phyloP scores from a whole-genome alignment of 768 basidiomycete genomes.

The Neoboletus magnificus region DNA sequence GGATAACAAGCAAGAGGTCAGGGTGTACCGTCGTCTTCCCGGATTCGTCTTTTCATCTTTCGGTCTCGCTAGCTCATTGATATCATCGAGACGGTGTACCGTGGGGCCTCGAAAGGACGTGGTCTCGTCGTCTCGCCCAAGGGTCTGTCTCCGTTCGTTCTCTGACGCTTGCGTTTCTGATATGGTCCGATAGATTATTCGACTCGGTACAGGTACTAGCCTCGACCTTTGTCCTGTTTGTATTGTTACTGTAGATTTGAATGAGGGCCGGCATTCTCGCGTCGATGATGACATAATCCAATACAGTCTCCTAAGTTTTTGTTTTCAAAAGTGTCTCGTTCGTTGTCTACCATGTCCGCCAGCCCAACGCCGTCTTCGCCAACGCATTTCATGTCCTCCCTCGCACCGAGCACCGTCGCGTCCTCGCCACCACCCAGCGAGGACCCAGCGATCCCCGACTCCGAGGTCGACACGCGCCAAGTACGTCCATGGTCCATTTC shows the following conservation, averaged over 20 bases:
- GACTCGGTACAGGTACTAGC: slow-evolving; percentile 73
- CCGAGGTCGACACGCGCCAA: slow-evolving; percentile 6
- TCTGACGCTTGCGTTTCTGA: background rate
- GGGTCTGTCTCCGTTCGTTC: slow-evolving; percentile 47
- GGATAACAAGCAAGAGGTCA: slow-evolving; percentile 96
- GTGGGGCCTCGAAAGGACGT: slow-evolving; percentile 95
- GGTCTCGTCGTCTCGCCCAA: slow-evolving; percentile 97
- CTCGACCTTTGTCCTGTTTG: no score
- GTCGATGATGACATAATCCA: slow-evolving; percentile 28
- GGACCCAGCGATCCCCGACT: background rate
- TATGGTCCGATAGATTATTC: slow-evolving; percentile 58
- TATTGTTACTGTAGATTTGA: no score
- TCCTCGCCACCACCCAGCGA: slow-evolving; percentile 28
- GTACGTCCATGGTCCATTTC: slow-evolving; percentile 11
- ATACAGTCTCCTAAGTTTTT: background rate
- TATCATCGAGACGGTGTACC: slow-evolving; percentile 96
- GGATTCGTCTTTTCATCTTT: background rate
- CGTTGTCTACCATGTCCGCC: slow-evolving; percentile 17
- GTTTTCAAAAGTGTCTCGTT: background rate
- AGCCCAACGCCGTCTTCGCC: slow-evolving; percentile 17
- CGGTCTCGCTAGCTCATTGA: slow-evolving; percentile 74
- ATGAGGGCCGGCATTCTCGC: slow-evolving; percentile 28
- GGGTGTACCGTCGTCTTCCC: slow-evolving; percentile 9
- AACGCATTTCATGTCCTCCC: slow-evolving; percentile 17
- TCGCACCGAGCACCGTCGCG: slow-evolving; percentile 22